A percentile compares a stretch with the other conserved stretches of the same genome.
Conservation (phyloP, 306 rosid genomes). For the Coriaria nepalensis region DNA sequence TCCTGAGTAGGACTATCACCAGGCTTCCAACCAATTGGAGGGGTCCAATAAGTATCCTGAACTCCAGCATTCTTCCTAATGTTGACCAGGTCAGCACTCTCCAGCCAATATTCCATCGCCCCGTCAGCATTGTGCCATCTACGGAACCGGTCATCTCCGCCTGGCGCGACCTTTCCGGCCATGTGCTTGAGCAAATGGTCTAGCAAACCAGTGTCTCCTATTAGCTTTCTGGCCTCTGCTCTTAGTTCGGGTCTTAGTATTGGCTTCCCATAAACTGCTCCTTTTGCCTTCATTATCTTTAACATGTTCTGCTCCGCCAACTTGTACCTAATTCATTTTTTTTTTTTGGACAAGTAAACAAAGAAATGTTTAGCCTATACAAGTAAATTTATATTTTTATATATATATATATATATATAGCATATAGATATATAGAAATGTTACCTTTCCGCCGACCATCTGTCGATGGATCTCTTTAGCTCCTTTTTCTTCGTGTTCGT, state of each 20-base stretch:
- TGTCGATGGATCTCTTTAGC: constrained; percentile 27
- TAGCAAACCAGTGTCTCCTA: constrained; percentile 82
- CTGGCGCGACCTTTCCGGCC: constrained; percentile 85
- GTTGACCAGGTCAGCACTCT: constrained; percentile 57
- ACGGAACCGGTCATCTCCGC: constrained; percentile 59
- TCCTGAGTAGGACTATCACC: constrained; percentile 66
- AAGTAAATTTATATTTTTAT: constrained; percentile 1
- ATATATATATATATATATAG: too few relatives aligned
- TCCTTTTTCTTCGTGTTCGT: constrained; percentile 22
- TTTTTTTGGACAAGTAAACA: not conserved
- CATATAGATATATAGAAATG: not conserved
- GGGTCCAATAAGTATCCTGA: constrained; percentile 79
- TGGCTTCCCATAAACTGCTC: constrained; percentile 51
- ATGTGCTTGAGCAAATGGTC: constrained; percentile 91
- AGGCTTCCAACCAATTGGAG: constrained; percentile 69
- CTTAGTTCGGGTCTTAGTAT: constrained; percentile 63
- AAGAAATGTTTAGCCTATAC: too few relatives aligned
- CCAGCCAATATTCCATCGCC: constrained; percentile 91
- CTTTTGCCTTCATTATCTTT: constrained; percentile 59
- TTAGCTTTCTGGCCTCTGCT: constrained; percentile 61
- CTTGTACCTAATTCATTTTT: constrained; percentile 38
- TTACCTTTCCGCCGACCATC: constrained; percentile 49
- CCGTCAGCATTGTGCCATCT: constrained; percentile 84
- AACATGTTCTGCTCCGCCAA: constrained; percentile 68
- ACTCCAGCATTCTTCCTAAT: constrained; percentile 65